These are phyloP conservation scores for Cubamyces lactineus DNA, from an alignment of 768 basidiomycete genomes.

Conservation along the genomic window DNA sequence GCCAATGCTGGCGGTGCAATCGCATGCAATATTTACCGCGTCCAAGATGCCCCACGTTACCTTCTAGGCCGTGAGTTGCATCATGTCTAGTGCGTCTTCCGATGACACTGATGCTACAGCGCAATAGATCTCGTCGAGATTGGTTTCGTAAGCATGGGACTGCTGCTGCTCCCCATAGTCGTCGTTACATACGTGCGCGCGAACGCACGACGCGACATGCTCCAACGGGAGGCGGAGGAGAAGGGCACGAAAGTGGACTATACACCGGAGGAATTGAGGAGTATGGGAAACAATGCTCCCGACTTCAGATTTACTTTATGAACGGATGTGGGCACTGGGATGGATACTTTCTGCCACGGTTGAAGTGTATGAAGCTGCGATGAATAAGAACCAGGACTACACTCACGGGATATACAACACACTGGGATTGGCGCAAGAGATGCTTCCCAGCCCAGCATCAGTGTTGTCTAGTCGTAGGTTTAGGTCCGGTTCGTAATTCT, in stretches of 20 bases:
- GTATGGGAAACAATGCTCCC: conserved; percentile 62
- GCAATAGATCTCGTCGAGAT: conserved; percentile 59
- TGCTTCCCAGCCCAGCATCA: no score
- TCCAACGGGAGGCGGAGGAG: conserved; percentile 37
- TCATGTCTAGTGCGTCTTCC: not conserved
- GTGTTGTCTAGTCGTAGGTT: no score
- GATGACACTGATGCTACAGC: not conserved
- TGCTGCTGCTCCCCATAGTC: conserved; percentile 52
- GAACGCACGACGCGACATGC: conserved; percentile 55
- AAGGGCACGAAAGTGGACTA: conserved; percentile 23
- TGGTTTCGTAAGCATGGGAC: conserved; percentile 69
- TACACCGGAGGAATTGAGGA: conserved; percentile 35
- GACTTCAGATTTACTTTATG: conserved; percentile 47
- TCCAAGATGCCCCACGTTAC: conserved; percentile 62
- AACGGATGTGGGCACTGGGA: no score
- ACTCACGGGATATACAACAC: no score
- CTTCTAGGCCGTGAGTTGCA: conserved; percentile 61
- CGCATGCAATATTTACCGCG: conserved; percentile 63
- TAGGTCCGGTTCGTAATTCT: no score
- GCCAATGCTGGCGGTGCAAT: conserved; percentile 70
- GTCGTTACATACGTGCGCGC: conserved; percentile 55
- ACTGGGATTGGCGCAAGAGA: no score
- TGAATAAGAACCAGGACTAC: no score
- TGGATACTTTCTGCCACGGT: no score
- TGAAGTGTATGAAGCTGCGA: no score